Evolutionary conservation across 352 stramenopile genomes (phyloP), one percentile per base, ranked within the genome.

Genomic region (Thalassiosira delicatula): DNA sequence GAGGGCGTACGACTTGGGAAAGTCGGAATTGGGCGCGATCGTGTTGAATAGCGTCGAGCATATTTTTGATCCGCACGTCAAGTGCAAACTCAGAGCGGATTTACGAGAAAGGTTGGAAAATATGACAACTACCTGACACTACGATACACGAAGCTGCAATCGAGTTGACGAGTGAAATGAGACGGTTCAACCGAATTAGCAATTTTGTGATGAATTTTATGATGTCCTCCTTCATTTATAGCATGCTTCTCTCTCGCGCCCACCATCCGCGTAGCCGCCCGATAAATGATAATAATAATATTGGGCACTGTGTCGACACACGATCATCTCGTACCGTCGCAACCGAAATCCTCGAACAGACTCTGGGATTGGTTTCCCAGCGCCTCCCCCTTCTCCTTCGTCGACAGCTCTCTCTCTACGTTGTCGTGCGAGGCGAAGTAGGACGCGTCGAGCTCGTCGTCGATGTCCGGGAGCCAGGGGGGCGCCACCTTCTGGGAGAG

Each of bases 1-100:
- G 0, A 84, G 90, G 32, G 93, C 94, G 21, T 97, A 96, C 74
- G 71, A 77, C 14, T 86, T 98, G 27, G 49, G 71, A 63, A 33
- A 67, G 44, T 3, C 3, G 7, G 3, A 65, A 44, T 75, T 94
- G 32, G 19, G 49, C 33, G 49, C 74, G 3, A 85, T 93, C 33
- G 42, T 89, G 32, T 27, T 84, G 27, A 59, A 84, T 8, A 84
- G 73, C 35, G 53, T 93, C 7, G 79, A 91, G 42, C 81, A 91
- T 62, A 77, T 86, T 25, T 93, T 93, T 84, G 71, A 79, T 44
- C 14, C 30, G 25, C 4, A n/a, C 44, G 30, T 30, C 32, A 32
- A 54, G 17, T 51, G 12, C 30, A 35, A 40, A 33, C 61, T 30
- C n/a, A 25, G 35, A 46, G 19, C 1, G 19, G 9, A 32, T 42